These are phyloP conservation scores for Trametes sanguinea DNA, from an alignment of 768 basidiomycete genomes.

Conservation along the genomic window DNA sequence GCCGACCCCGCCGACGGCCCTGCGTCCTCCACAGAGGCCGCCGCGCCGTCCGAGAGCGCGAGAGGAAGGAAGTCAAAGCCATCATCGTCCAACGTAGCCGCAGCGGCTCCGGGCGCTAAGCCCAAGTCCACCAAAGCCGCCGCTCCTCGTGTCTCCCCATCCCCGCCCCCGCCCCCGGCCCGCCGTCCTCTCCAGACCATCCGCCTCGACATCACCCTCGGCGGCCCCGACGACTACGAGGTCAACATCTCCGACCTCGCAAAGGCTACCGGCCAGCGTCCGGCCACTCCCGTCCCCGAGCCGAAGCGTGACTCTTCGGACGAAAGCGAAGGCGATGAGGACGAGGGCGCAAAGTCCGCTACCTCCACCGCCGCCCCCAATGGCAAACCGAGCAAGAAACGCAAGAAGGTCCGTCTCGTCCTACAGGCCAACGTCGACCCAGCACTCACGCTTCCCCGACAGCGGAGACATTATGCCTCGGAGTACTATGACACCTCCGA, in stretches of 20 bases:
- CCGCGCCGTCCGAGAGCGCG: constrained; percentile 14
- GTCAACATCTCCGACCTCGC: constrained; percentile 63
- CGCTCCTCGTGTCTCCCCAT: constrained; percentile 53
- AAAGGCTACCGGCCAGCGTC: constrained; percentile 66
- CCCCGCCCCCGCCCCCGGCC: constrained; percentile 50
- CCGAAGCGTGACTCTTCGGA: constrained; percentile 51
- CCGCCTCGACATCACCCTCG: constrained; percentile 66
- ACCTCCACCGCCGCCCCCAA: no score
- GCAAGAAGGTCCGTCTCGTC: constrained; percentile 28
- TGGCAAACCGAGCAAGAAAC: constrained; percentile 31
- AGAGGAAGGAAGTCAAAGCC: constrained; percentile 28
- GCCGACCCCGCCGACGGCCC: not conserved
- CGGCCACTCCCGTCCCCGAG: constrained; percentile 52
- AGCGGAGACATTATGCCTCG: constrained; percentile 54
- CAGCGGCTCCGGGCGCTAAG: constrained; percentile 39
- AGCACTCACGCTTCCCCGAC: constrained; percentile 7
- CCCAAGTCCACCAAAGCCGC: constrained; percentile 53
- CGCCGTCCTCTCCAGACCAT: constrained; percentile 60
- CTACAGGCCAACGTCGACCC: not conserved
- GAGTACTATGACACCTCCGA: constrained; percentile 92
- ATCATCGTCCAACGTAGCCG: constrained; percentile 27
- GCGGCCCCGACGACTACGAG: constrained; percentile 75
- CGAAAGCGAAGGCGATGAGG: constrained; percentile 46
- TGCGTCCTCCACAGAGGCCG: constrained; percentile 15
- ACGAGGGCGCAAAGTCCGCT: constrained; percentile 27